phyloP scores from a whole-genome alignment of 2,329 filamentous ascomycete species.

The Microsporum canis region DNA sequence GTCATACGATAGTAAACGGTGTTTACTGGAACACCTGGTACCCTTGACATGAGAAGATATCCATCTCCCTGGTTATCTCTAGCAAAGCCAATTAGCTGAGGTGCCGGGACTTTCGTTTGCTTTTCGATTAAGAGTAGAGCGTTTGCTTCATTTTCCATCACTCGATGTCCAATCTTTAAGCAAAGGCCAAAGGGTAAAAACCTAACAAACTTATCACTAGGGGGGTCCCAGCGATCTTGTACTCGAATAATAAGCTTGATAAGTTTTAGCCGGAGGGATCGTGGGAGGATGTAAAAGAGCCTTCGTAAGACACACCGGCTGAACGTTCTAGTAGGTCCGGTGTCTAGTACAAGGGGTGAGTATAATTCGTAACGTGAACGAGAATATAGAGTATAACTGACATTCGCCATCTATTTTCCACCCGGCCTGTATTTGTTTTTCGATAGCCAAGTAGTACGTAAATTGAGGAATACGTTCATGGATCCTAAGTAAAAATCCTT shows the following conservation, averaged over 20 bases:
- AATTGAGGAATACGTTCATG: conserved; percentile 6
- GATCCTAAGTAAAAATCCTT: conserved; percentile 7
- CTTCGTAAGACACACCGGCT: conserved; percentile 3
- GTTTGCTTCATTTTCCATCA: conserved; percentile 11
- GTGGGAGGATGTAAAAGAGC: conserved; percentile 7
- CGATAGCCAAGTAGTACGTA: conserved; percentile 4
- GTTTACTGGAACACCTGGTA: conserved; percentile 6
- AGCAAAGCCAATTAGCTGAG: conserved; percentile 9
- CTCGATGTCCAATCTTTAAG: conserved; percentile 8
- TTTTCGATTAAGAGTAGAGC: conserved; percentile 12
- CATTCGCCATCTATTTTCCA: conserved; percentile 4
- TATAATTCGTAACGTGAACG: too few species aligned
- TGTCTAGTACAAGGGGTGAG: not conserved
- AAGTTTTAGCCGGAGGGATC: conserved; percentile 1
- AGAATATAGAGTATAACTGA: not conserved
- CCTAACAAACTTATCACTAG: conserved; percentile 2
- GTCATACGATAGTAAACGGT: conserved; percentile 8
- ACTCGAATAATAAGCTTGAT: conserved; percentile 4
- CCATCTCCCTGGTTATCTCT: conserved; percentile 5
- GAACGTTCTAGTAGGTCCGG: not conserved
- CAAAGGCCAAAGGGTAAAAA: conserved; percentile 13
- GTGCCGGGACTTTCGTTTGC: conserved; percentile 11
- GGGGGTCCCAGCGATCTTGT: conserved; percentile 1
- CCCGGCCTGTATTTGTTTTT: conserved; percentile 4
- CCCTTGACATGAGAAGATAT: conserved; percentile 13